Percentiles rank a stretch among this genome's conserved stretches.
phyloP scores from a whole-genome alignment of 1,139 yeast species.

The Taphrina deformans region DNA sequence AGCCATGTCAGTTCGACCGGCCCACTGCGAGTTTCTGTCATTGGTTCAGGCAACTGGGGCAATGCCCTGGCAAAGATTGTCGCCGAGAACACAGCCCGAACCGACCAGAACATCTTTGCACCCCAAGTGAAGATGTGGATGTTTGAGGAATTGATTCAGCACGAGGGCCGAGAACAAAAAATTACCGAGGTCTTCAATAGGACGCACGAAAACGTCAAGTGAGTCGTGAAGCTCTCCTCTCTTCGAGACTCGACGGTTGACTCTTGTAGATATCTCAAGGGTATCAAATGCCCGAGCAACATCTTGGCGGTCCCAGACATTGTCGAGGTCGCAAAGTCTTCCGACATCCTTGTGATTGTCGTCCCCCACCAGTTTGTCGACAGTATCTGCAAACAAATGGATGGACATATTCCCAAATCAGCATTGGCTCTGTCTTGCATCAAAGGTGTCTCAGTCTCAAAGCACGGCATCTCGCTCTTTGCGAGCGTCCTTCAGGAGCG shows the following conservation, averaged over 20 bases:
- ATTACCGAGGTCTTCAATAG: conserved; percentile 84
- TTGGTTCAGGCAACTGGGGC: conserved; percentile 63
- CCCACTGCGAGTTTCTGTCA: conserved; percentile 44
- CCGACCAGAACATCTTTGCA: conserved; percentile 63
- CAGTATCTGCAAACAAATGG: conserved; percentile 67
- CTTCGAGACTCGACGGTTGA: conserved; percentile 41
- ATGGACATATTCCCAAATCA: conserved; percentile 66
- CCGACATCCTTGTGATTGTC: conserved; percentile 84
- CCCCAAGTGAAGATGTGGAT: conserved; percentile 90
- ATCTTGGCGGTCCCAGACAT: conserved; percentile 82
- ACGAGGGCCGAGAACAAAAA: conserved; percentile 53
- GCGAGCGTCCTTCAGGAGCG: conserved; percentile 72
- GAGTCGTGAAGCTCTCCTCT: conserved; percentile 25
- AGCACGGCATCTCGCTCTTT: conserved; percentile 75
- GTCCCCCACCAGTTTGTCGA: conserved; percentile 91
- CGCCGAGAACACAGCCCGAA: conserved; percentile 75
- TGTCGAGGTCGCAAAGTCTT: conserved; percentile 66
- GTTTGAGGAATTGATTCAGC: conserved; percentile 62
- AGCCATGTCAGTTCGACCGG: conserved; percentile 19
- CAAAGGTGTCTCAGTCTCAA: conserved; percentile 83
- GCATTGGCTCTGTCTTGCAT: conserved; percentile 88
- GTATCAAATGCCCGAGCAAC: conserved; percentile 73
- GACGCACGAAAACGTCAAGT: conserved; percentile 80
- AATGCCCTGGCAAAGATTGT: conserved; percentile 92
- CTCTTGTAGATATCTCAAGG: conserved; percentile 61